Base-by-base conservation (phyloP, 495 filamentous ascomycete genomes). In the Clavariopsis aquatica region DNA sequence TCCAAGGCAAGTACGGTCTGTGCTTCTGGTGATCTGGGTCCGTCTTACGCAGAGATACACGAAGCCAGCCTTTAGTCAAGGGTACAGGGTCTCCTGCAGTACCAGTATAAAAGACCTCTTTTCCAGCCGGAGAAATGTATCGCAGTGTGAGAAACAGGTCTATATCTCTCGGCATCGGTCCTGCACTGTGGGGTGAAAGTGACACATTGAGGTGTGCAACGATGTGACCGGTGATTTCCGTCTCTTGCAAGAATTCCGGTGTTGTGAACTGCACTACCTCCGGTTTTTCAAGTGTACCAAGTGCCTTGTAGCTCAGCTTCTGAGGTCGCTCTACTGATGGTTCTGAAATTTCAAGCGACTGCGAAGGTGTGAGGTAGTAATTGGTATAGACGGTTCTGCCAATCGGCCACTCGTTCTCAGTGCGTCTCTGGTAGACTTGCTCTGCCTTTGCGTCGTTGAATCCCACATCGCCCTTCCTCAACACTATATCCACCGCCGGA, bases 171-270 rank as follows among this genome's bases (percentile, higher is more conserved):
- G 75, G 77, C 6, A 68, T 64, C 8, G 45, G 51, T 62, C n/a
- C 58, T 53, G 43, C 65, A 0, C 74, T 57, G 17, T 77, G 68
- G 0, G 81, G 76, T 3, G 77, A 82, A 34, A 84, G 75, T 0
- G 83, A 86, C 1, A 89, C 80, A 57, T 82, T 82, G 22, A 89
- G 73, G 66, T 83, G 84, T 0, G 84, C 85, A 4, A 83, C 77
- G 52, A 88, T 78, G 58, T 90, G 83, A 12, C 87, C 87, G 0
- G 87, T 90, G 38, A 90, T 82, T 65, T 88, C 87, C 0, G 79
- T 87, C 57, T 87, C 84, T 15, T 69, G 56, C 23, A 79, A 77
- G 53, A 89, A 88, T 0, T 82, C 74, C 0, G 75, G 38, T 0
- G 82, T 86, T 10, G 71, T 76, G 69, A 89, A 89, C 34, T 81